Evolutionary conservation across 176 grass and related monocot species (phyloP).

Genomic region (Bromus sterilis): DNA sequence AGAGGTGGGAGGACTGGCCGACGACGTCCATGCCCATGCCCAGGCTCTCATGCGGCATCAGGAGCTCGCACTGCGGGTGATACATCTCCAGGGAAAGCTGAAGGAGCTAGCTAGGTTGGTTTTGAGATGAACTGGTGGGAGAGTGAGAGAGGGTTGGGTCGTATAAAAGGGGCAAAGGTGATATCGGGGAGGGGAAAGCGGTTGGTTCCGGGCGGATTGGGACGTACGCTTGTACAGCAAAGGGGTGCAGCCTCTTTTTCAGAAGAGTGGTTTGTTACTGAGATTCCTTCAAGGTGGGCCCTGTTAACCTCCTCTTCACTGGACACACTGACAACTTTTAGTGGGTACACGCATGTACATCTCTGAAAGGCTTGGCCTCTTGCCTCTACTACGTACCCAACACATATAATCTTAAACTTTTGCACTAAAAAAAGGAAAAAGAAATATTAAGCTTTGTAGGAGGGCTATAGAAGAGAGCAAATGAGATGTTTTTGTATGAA

Average conservation of each 20-base stretch:
- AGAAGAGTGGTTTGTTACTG: slow-evolving; percentile 55
- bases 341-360: slow-evolving; percentile 33
- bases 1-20: slow-evolving; percentile 22
- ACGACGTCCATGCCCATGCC: slow-evolving; percentile 28
- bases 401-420: too few relatives aligned
- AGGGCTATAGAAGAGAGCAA: not conserved
- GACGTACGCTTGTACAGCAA: slow-evolving; percentile 10
- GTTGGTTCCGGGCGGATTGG: slow-evolving; percentile 30
- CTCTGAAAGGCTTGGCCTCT: slow-evolving; percentile 28
- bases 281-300: slow-evolving; percentile 45
- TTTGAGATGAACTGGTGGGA: not conserved
- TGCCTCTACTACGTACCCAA: not conserved
- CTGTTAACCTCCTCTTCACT: slow-evolving; percentile 7
- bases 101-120: not conserved
- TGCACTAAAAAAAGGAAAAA: too few relatives aligned
- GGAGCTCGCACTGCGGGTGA: slow-evolving; percentile 43
- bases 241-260: slow-evolving; percentile 18
- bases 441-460: not conserved
- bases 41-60: slow-evolving; percentile 30
- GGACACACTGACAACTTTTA: slow-evolving; percentile 20
- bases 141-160: not conserved
- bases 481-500: too few relatives aligned
- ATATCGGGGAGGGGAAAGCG: slow-evolving; percentile 35
- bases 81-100: slow-evolving; percentile 19
- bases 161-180: slow-evolving; percentile 37